Percentiles rank a stretch among this genome's conserved stretches.
These are phyloP conservation scores for Saposhnikovia divaricata DNA, from an alignment of 129 eudicot species.

Conservation along the genomic window DNA sequence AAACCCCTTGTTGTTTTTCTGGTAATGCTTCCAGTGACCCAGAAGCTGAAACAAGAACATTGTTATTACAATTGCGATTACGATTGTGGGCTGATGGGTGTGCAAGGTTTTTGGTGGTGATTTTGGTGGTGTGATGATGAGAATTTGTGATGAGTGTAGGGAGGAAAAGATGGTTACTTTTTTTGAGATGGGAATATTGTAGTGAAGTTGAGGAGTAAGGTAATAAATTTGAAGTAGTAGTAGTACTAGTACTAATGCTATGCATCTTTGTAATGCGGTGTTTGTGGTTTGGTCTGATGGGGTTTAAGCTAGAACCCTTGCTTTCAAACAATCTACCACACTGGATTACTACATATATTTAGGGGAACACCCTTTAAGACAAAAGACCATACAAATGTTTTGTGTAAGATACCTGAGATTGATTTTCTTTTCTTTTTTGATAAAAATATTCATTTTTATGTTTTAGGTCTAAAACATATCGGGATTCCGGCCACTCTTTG, in stretches of 20 bases:
- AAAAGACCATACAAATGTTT: too few relatives aligned
- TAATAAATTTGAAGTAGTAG: background rate
- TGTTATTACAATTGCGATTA: background rate
- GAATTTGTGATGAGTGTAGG: background rate
- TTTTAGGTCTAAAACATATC: too few relatives aligned
- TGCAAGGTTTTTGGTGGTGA: background rate
- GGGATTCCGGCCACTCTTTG: too few relatives aligned
- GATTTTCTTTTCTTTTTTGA: too few relatives aligned
- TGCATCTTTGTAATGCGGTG: background rate
- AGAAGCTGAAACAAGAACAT: background rate
- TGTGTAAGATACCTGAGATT: too few relatives aligned
- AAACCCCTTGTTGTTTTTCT: background rate
- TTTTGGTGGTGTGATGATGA: background rate
- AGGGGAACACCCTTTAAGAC: background rate
- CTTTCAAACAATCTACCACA: background rate
- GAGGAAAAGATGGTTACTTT: background rate
- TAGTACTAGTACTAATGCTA: background rate
- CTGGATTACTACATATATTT: too few relatives aligned
- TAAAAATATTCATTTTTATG: too few relatives aligned
- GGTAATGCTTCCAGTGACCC: background rate
- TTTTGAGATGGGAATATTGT: background rate
- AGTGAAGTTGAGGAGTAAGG: background rate
- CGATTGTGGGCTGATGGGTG: background rate
- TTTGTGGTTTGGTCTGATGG: background rate
- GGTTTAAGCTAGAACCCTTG: constrained; percentile 2